Evolutionary conservation across 2,329 filamentous ascomycete species (phyloP).

Genomic region (Talaromyces sp.): DNA sequence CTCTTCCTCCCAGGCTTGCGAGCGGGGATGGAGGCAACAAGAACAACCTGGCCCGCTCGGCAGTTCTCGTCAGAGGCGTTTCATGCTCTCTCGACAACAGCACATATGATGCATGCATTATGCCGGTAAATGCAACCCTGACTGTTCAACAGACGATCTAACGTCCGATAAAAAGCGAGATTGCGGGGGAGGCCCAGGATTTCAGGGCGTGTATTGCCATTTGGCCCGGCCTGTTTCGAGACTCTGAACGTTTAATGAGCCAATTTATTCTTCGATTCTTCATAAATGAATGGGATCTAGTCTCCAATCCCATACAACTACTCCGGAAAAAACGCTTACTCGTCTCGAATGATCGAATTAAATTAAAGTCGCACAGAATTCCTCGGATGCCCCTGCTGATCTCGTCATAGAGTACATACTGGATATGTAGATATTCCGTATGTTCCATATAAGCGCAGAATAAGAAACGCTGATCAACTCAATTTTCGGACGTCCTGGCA

Average conservation of each 20-base stretch:
- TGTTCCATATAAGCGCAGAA: background rate
- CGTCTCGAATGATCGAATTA: background rate
- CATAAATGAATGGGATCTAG: background rate
- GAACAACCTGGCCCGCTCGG: background rate
- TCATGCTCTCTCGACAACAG: background rate
- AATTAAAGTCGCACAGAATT: background rate
- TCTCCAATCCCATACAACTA: background rate
- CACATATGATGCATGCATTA: conserved; percentile 6
- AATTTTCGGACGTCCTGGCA: background rate
- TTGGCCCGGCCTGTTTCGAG: background rate
- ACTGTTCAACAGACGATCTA: conserved; percentile 3
- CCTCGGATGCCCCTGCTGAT: background rate
- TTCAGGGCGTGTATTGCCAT: background rate
- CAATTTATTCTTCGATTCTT: background rate
- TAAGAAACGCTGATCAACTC: background rate
- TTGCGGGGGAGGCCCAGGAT: conserved; percentile 14
- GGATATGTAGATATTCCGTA: background rate
- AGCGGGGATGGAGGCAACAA: conserved; percentile 4
- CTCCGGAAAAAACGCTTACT: background rate
- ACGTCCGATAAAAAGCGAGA: conserved; percentile 2
- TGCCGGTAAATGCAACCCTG: conserved; percentile 19
- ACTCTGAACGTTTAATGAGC: background rate
- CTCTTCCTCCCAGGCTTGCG: conserved; percentile 5
- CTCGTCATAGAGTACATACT: background rate
- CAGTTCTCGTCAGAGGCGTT: conserved; percentile 2